These are phyloP conservation scores for Acanthamoeba sp. DNA, from an alignment of 208 protist species.

Conservation along the genomic window DNA sequence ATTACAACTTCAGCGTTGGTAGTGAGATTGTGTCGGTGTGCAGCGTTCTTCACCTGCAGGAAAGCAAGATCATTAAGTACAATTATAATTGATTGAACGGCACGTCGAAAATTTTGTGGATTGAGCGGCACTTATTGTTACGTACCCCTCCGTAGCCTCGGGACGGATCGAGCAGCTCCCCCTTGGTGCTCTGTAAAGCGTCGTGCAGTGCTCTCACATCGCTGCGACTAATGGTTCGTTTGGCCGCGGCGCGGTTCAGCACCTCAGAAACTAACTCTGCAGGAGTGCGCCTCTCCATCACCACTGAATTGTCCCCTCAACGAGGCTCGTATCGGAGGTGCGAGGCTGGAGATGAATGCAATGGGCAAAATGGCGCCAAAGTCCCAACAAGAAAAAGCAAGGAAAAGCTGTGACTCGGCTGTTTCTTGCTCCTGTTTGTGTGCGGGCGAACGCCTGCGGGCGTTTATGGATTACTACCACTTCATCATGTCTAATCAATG, in stretches of 20 bases:
- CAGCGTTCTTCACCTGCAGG: not conserved
- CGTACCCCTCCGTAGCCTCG: conserved; percentile 15
- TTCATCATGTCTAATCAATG: not conserved
- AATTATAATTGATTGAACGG: not conserved
- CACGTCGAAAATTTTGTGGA: not conserved
- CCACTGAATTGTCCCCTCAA: not conserved
- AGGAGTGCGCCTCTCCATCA: not conserved
- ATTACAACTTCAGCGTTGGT: conserved; percentile 7
- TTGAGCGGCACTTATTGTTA: not conserved
- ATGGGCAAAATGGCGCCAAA: conserved; percentile 29
- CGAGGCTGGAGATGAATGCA: not conserved
- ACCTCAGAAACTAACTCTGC: not conserved
- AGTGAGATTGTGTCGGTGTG: conserved; percentile 11
- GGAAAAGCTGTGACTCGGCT: not conserved
- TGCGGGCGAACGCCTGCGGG: not conserved
- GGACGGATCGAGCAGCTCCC: not conserved
- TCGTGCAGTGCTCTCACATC: not conserved
- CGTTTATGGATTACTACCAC: conserved; percentile 3
- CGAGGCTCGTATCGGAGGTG: not conserved
- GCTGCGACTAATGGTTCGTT: not conserved
- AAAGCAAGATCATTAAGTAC: not conserved
- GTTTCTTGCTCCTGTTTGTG: not conserved
- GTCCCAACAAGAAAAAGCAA: not conserved
- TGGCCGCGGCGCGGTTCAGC: not conserved
- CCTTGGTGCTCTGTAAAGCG: not conserved